Percentiles rank a stretch among this genome's conserved stretches.
Evolutionary conservation across 176 grass and related monocot species (phyloP).

Genomic region (Eremochloa ophiuroides): DNA sequence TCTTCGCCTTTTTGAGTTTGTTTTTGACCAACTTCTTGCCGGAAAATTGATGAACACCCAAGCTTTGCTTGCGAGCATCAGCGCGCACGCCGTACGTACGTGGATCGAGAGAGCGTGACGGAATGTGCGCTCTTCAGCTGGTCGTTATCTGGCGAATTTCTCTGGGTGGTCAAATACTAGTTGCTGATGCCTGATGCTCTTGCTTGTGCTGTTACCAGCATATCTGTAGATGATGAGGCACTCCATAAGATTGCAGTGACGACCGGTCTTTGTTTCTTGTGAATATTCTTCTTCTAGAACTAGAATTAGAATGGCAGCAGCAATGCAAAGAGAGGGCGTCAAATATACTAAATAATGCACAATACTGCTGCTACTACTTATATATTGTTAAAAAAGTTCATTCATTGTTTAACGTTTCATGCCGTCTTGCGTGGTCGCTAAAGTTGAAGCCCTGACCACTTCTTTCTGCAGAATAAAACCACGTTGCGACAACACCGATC

Average conservation of each 20-base stretch:
- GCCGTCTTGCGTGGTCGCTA: neutral
- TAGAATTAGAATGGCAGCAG: neutral
- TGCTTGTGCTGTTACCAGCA: neutral
- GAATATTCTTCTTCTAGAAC: neutral
- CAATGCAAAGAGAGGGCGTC: neutral
- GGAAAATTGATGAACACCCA: neutral
- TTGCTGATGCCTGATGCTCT: neutral
- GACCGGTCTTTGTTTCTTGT: neutral
- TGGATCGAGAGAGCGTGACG: neutral
- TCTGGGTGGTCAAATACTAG: slow-evolving; percentile 29
- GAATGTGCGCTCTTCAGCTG: neutral
- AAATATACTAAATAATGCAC: neutral
- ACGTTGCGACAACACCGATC: slow-evolving; percentile 17
- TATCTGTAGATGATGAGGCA: neutral
- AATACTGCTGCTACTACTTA: neutral
- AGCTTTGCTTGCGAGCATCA: neutral
- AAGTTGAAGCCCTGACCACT: neutral
- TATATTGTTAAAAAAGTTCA: neutral
- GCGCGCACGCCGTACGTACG: neutral
- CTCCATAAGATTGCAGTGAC: neutral
- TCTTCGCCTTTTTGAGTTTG: slow-evolving; percentile 16
- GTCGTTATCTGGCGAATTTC: neutral
- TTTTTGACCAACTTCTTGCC: slow-evolving; percentile 41
- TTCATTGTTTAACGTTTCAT: neutral
- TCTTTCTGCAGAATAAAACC: slow-evolving; percentile 4